A percentile compares a stretch with the other conserved stretches of the same genome.
Conservation (phyloP, 495 filamentous ascomycete genomes). For the Barbatosphaeria neglecta region DNA sequence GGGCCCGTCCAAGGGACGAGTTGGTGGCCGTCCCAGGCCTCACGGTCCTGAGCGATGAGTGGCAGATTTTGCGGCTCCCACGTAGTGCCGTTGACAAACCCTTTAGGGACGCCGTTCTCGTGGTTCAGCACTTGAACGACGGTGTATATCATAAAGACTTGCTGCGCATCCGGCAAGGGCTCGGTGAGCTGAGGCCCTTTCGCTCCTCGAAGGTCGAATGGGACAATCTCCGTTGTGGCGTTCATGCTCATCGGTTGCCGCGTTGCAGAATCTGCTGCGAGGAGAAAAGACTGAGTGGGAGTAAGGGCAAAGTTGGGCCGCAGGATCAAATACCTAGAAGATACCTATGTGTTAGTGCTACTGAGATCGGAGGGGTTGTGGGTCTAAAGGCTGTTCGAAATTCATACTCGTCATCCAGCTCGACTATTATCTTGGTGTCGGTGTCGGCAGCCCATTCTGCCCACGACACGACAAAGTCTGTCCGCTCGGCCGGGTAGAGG, state of each 20-base stretch:
- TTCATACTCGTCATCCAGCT: constrained; percentile 7
- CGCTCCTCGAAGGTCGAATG: constrained; percentile 3
- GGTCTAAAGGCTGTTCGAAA: too few species aligned
- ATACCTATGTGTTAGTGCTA: too few species aligned
- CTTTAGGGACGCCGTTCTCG: constrained; percentile 27
- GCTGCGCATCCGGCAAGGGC: constrained; percentile 17
- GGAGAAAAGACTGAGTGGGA: constrained; percentile 28
- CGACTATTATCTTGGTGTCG: constrained; percentile 6
- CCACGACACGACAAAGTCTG: constrained; percentile 29
- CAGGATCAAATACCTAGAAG: too few species aligned
- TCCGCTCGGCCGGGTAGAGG: constrained; percentile 38
- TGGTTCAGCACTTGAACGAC: constrained; percentile 31
- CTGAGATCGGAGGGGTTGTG: too few species aligned
- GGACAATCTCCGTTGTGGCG: neutral
- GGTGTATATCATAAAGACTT: constrained; percentile 37
- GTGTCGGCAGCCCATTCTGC: neutral
- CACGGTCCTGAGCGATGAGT: constrained; percentile 16
- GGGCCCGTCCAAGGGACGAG: constrained; percentile 16
- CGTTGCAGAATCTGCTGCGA: constrained; percentile 6
- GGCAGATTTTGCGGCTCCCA: constrained; percentile 28
- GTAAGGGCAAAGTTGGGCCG: constrained; percentile 34
- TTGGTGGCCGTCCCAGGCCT: constrained; percentile 31
- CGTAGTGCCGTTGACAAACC: constrained; percentile 36
- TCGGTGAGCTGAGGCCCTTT: constrained; percentile 7
- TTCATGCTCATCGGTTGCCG: neutral